These are phyloP conservation scores for Cyphellophora europaea DNA, from an alignment of 2,329 filamentous ascomycete genomes.

Conservation along the genomic window DNA sequence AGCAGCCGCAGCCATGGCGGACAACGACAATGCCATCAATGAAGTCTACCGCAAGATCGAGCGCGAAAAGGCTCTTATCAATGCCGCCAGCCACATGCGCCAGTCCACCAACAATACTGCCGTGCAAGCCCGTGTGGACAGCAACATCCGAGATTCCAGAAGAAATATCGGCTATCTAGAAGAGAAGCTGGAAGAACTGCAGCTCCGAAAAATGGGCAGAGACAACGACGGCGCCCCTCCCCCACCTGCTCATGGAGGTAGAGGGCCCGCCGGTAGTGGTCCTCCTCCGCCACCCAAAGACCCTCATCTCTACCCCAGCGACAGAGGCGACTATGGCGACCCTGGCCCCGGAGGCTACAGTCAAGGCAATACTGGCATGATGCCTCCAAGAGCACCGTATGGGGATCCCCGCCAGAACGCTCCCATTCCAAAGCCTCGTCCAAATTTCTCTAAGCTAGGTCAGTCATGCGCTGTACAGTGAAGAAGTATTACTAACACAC, in stretches of 20 bases:
- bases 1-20: constrained; percentile 43
- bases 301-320: constrained; percentile 38
- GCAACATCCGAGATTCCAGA: constrained; percentile 85
- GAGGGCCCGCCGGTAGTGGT: constrained; percentile 19
- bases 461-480: constrained; percentile 24
- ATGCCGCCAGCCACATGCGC: constrained; percentile 88
- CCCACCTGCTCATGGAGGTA: constrained; percentile 37
- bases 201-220: constrained; percentile 66
- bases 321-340: constrained; percentile 56
- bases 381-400: constrained; percentile 74
- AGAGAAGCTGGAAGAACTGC: constrained; percentile 78
- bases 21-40: constrained; percentile 55
- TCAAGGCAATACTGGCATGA: constrained; percentile 58
- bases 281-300: constrained; percentile 71
- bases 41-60: constrained; percentile 96
- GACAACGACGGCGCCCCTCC: constrained; percentile 27
- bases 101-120: constrained; percentile 89
- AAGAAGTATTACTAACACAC: constrained; percentile 6
- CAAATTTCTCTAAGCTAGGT: constrained; percentile 97
- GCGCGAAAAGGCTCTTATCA: constrained; percentile 90
- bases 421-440: constrained; percentile 61
- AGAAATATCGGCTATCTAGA: constrained; percentile 94
- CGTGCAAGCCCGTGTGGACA: constrained; percentile 82
- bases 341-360: constrained; percentile 44
- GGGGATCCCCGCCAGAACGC: constrained; percentile 58